These are phyloP conservation scores for Rhizopus delemar DNA, from an alignment of 371 early-diverging fungal genomes.

Conservation along the genomic window DNA sequence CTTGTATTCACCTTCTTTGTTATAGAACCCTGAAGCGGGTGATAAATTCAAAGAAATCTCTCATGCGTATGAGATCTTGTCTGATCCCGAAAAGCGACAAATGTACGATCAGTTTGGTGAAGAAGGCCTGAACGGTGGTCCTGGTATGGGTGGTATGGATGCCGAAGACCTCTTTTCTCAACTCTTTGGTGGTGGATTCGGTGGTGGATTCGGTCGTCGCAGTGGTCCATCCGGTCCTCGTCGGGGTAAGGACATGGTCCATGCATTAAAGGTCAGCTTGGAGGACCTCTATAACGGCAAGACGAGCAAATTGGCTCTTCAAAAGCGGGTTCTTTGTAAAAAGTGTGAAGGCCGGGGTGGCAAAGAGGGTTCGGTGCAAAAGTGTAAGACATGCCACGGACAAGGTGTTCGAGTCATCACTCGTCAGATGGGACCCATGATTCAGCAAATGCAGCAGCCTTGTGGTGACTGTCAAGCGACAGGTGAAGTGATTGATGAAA, in stretches of 20 bases:
- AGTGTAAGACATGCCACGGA: constrained; percentile 80
- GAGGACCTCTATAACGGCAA: constrained; percentile 95
- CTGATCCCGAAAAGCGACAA: constrained; percentile 76
- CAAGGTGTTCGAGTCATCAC: constrained; percentile 82
- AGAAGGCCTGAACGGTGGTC: constrained; percentile 76
- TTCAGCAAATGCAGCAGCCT: constrained; percentile 94
- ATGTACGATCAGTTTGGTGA: constrained; percentile 85
- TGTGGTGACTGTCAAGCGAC: constrained; percentile 90
- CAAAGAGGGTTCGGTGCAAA: constrained; percentile 66
- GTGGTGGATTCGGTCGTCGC: constrained; percentile 46
- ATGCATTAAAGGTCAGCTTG: constrained; percentile 81
- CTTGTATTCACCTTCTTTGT: neutral
- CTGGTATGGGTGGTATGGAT: constrained; percentile 57
- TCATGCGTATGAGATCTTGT: constrained; percentile 93
- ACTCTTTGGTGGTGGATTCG: constrained; percentile 67
- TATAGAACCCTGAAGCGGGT: constrained; percentile 77
- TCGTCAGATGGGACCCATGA: constrained; percentile 96
- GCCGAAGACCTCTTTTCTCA: constrained; percentile 55
- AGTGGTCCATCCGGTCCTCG: constrained; percentile 65
- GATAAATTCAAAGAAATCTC: constrained; percentile 93
- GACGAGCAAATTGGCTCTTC: constrained; percentile 86
- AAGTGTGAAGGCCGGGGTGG: constrained; percentile 84
- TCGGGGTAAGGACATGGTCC: constrained; percentile 75
- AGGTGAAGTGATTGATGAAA: constrained; percentile 86
- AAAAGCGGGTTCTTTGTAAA: constrained; percentile 82